phyloP scores from a whole-genome alignment of 2,329 filamentous ascomycete species.

The Pestalotiopsis sp. region DNA sequence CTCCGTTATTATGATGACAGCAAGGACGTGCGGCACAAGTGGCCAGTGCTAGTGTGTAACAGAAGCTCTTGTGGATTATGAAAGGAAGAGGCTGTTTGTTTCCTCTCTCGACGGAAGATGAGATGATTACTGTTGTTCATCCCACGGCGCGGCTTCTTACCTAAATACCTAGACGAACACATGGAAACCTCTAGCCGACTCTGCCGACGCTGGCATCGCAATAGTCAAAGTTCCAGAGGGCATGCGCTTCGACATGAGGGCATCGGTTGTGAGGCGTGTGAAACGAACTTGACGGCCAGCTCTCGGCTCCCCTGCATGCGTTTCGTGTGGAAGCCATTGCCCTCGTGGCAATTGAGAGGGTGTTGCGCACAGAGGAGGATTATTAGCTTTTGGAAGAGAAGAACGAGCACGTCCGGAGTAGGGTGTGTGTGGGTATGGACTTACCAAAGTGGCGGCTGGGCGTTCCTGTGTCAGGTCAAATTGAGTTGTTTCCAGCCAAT shows the following conservation, averaged over 20 bases:
- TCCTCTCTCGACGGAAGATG: neutral
- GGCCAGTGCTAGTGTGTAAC: neutral
- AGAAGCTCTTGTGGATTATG: neutral
- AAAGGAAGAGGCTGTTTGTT: neutral
- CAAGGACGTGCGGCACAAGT: neutral
- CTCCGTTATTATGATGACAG: neutral
- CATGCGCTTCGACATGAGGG: neutral
- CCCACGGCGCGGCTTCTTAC: neutral
- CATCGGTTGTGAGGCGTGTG: constrained; percentile 5
- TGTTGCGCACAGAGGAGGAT: neutral
- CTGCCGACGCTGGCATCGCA: no score
- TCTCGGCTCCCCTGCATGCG: neutral
- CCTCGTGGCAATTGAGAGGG: constrained; percentile 4
- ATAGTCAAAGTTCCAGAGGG: neutral
- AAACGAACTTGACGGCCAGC: neutral
- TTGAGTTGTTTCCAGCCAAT: constrained; percentile 8
- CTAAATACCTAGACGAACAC: neutral
- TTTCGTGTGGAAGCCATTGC: constrained; percentile 8
- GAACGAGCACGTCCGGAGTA: neutral
- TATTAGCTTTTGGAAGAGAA: neutral
- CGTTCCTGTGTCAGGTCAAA: neutral
- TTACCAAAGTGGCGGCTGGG: neutral
- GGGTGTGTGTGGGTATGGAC: neutral
- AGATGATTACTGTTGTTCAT: neutral
- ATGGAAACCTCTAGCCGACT: no score